Evolutionary conservation across 495 filamentous ascomycete genomes (phyloP), one percentile per base, ranked within the genome.

Genomic region (Penicillium coffeae): DNA sequence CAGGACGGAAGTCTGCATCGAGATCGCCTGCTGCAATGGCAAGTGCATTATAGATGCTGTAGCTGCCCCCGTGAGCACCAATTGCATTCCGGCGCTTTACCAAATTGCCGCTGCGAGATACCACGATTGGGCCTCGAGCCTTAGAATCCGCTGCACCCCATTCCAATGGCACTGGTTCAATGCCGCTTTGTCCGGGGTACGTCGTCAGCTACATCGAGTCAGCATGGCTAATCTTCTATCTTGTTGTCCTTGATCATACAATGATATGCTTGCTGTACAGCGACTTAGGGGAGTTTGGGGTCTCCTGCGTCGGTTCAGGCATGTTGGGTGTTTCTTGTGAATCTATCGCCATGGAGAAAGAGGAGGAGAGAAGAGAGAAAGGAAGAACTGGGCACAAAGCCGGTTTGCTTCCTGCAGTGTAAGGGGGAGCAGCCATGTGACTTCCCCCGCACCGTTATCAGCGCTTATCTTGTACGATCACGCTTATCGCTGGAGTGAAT

Each of bases 1-100:
- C 90, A 12, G 93, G 89, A 69, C 80, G 86, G 70, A 96, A 91
- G 54, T 96, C 81, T 15, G 80, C 72, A 42, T 86, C 81, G 42
- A 98, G 81, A 57, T 96, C 84, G 53, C 91, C 91, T 55, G 88
- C 89, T 18, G 93, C 93, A 51, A 98, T 79, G 33, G 93, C 93
- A 38, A 98, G 76, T 19, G 93, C 93, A 63, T 95, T 90, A 69
- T 98, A 98, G 58, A 96, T 89, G 56, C 87, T 89, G 59, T 98
- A 98, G n/a, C 90, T 96, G 35, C 93, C 93, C 36, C 93, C 92
- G 60, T 98, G 93, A 45, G 93, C 93, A 47, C 85, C 85, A 79
- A 74, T 73, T 76, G 87, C 92, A 71, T 98, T 98, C 45, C 93
- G 85, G 57, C 85, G 82, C 51, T 90, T 81, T 51, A 97, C 81